Base-by-base conservation (phyloP, 2,329 filamentous ascomycete species). In the Diaporthe sp. region DNA sequence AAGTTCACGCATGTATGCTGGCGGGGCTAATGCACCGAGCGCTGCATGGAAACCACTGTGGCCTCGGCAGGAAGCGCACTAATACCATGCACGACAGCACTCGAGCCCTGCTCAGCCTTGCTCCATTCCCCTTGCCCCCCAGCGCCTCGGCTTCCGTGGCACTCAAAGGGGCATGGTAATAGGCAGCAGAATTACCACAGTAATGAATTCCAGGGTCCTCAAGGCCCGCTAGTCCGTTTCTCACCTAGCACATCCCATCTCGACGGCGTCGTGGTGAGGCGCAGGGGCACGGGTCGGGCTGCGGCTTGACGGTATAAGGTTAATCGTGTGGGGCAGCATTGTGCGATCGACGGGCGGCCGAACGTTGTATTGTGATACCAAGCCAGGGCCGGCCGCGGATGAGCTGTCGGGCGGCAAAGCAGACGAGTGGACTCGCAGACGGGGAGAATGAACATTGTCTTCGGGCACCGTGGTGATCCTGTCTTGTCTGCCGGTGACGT, bases 1-100 rank as follows among this genome's bases (percentile, higher is more conserved):
- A 42, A 28, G 34, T 22, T 19, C 46, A 42, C 42, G 65, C 42
- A 31, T 70, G 65, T 49, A 28, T 10, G 49, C 46, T 31, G 34
- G 9, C 65, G 12, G 62, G 49, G 65, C 65, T 70, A 70, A 55
- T 68, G 65, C 65, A 68, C 34, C 28, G 65, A 68, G 46, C 37
- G 8, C 65, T 42, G 65, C 65, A 70, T 70, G 65, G 65, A 70
- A 70, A 55, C 65, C 65, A 42, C 49, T 25, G 46, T 28, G 37
- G 31, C 37, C 37, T 12, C 37, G 37, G 37, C 37, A 39, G 37
- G 37, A 39, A 39, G 37, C 37, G 37, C 37, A 39, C 37, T 39
- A 39, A 39, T 39, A 39, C 37, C 12, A 39, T 39, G 37, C 37
- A 39, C 37, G 12, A n/a, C 31, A 37, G 28, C 22, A 37, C n/a